phyloP scores from a whole-genome alignment of 345 rosid species.

The Cochlearia excelsa region DNA sequence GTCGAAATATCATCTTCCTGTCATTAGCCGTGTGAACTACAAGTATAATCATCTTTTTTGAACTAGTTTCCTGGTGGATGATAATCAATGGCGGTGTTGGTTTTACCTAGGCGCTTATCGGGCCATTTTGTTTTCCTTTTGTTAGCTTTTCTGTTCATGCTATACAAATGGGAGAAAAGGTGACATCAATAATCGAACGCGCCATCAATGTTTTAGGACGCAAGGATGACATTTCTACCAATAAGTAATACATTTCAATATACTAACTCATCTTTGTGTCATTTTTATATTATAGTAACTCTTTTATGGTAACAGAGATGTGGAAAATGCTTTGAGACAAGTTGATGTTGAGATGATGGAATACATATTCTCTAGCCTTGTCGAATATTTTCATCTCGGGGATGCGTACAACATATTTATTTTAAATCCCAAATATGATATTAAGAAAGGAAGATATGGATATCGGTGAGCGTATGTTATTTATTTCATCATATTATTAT shows the following conservation, averaged over 20 bases:
- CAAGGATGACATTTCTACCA: slow-evolving; percentile 60
- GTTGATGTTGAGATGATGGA: slow-evolving; percentile 88
- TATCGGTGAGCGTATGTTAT: slow-evolving; percentile 55
- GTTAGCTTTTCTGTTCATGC: slow-evolving; percentile 88
- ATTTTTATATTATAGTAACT: slow-evolving; percentile 13
- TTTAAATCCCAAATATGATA: slow-evolving; percentile 67
- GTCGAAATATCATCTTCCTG: slow-evolving; percentile 69
- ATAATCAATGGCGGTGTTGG: slow-evolving; percentile 15
- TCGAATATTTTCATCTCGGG: slow-evolving; percentile 81
- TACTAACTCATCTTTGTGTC: slow-evolving; percentile 10
- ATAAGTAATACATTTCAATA: slow-evolving; percentile 18
- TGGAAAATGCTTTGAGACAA: slow-evolving; percentile 64
- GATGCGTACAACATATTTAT: slow-evolving; percentile 83
- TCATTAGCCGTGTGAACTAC: slow-evolving; percentile 73
- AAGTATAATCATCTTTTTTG: slow-evolving; percentile 50
- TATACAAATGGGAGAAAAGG: slow-evolving; percentile 88
- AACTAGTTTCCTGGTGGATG: slow-evolving; percentile 12
- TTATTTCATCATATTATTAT: slow-evolving; percentile 14
- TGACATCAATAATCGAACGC: slow-evolving; percentile 58
- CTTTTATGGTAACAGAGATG: slow-evolving; percentile 52
- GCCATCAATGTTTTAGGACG: slow-evolving; percentile 77
- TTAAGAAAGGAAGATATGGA: slow-evolving; percentile 66
- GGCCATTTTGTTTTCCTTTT: slow-evolving; percentile 24
- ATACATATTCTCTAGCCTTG: slow-evolving; percentile 77
- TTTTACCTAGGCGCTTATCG: slow-evolving; percentile 15